phyloP scores from a whole-genome alignment of 1,284 basidiomycete species.

The Sporisorium graminicola region DNA sequence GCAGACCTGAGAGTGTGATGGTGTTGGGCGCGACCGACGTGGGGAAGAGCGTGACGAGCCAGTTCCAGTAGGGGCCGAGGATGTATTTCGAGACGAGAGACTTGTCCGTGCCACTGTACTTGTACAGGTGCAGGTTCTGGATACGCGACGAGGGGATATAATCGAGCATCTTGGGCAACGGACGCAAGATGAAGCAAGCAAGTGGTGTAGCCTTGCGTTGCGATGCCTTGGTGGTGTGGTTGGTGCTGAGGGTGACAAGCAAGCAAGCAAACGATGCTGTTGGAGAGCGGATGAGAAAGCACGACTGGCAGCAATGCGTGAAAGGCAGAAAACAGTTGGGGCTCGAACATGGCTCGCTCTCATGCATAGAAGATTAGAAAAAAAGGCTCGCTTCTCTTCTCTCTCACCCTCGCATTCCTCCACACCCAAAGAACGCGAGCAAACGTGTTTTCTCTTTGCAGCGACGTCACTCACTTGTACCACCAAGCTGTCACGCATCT shows the following conservation, averaged over 20 bases:
- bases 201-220: too few relatives aligned
- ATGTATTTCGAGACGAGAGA: constrained; percentile 79
- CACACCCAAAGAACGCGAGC: too few relatives aligned
- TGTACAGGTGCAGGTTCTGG: constrained; percentile 74
- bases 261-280: neutral
- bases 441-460: too few relatives aligned
- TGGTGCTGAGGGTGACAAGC: too few relatives aligned
- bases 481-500: too few relatives aligned
- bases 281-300: neutral
- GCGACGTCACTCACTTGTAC: too few relatives aligned
- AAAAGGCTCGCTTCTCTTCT: too few relatives aligned
- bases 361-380: neutral
- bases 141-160: constrained; percentile 72
- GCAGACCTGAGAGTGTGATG: constrained; percentile 77
- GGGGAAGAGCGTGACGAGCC: constrained; percentile 93
- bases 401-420: too few relatives aligned
- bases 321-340: too few relatives aligned
- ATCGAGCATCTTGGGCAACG: constrained; percentile 40
- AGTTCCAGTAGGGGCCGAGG: constrained; percentile 92
- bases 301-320: neutral
- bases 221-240: neutral
- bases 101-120: constrained; percentile 75
- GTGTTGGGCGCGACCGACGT: constrained; percentile 86
- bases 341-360: too few relatives aligned
- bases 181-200: neutral